Evolutionary conservation across 768 basidiomycete species (phyloP).

Genomic region (Austroboletus eburneus): DNA sequence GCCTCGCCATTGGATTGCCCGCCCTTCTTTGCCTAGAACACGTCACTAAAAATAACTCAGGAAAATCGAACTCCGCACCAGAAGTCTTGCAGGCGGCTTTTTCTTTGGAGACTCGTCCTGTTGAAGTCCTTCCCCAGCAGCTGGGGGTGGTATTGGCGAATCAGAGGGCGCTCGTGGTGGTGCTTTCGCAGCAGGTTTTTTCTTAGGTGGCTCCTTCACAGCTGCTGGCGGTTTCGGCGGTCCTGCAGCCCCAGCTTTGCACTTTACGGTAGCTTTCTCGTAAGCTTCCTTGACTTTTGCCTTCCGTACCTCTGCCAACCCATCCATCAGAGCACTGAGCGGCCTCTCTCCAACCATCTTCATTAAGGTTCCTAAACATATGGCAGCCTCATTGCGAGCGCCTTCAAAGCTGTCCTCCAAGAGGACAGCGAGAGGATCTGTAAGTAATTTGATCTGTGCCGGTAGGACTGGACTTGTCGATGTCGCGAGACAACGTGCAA

Average conservation of each 20-base stretch:
- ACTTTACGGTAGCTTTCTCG: conserved; percentile 89
- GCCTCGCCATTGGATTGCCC: conserved; percentile 33
- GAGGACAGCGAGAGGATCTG: conserved; percentile 68
- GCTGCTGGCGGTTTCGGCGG: conserved; percentile 39
- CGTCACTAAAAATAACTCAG: neutral
- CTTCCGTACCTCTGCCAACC: conserved; percentile 81
- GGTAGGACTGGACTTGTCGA: conserved; percentile 68
- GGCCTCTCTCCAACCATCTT: conserved; percentile 95
- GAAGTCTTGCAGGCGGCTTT: conserved; percentile 50
- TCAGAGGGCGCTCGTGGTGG: conserved; percentile 11
- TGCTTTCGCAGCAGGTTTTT: conserved; percentile 34
- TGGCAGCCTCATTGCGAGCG: conserved; percentile 86
- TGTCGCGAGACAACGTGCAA: conserved; percentile 69
- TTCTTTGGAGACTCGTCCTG: conserved; percentile 39
- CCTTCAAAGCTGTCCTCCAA: conserved; percentile 89
- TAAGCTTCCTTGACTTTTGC: conserved; percentile 91
- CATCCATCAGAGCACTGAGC: conserved; percentile 82
- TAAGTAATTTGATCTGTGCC: conserved; percentile 75
- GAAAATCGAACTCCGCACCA: conserved; percentile 27
- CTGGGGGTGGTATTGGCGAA: conserved; percentile 16
- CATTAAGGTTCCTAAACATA: conserved; percentile 85
- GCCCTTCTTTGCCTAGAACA: conserved; percentile 50
- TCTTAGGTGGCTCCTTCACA: conserved; percentile 34
- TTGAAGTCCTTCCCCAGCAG: conserved; percentile 13
- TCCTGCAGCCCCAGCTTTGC: conserved; percentile 60